Evolutionary conservation across 192 early-diverging fungal genomes (phyloP).

Genomic region (Coemansia sp.): DNA sequence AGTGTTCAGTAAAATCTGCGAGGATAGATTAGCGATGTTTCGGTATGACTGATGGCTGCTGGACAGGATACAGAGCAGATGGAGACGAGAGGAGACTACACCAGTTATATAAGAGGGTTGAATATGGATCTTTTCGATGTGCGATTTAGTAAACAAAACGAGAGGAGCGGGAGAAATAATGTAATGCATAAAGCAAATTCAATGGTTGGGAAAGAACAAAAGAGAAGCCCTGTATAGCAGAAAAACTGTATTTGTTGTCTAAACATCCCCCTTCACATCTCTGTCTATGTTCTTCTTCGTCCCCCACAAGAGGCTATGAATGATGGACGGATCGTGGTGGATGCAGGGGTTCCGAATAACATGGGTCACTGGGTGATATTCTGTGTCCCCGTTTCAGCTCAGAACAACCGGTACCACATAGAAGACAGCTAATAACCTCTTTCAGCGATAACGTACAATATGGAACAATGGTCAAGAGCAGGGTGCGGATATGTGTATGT

Average conservation of each 20-base stretch:
- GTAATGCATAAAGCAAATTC: background rate
- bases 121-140: background rate
- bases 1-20: background rate
- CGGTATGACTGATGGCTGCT: background rate
- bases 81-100: background rate
- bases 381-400: background rate
- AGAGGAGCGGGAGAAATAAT: background rate
- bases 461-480: background rate
- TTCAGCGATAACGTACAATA: background rate
- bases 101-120: background rate
- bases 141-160: conserved; percentile 8
- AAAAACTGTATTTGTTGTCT: too few species aligned
- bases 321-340: too few species aligned
- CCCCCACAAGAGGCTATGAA: too few species aligned
- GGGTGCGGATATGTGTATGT: background rate
- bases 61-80: background rate
- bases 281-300: too few species aligned
- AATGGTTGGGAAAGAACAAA: too few species aligned
- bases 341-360: too few species aligned
- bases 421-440: background rate
- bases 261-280: too few species aligned
- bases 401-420: background rate
- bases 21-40: background rate
- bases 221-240: too few species aligned
- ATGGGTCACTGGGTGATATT: too few species aligned